Percentiles rank a stretch among this genome's conserved stretches.
phyloP scores from a whole-genome alignment of 163 green algal genomes.

The Scenedesmus sp. region DNA sequence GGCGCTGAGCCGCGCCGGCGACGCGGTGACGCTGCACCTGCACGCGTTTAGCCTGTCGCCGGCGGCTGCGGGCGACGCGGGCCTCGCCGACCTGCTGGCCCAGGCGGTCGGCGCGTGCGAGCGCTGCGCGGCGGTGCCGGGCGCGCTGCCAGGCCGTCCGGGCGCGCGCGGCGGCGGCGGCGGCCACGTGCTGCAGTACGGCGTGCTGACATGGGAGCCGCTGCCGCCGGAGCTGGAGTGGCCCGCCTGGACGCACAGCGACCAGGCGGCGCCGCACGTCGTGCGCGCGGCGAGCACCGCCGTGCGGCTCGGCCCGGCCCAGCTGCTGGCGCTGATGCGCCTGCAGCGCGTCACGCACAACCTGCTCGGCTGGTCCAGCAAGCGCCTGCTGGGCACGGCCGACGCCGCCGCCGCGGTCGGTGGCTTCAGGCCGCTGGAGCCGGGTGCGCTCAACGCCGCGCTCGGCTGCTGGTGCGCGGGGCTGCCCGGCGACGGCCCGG shows the following conservation, averaged over 20 bases:
- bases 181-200: not conserved
- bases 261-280: slow-evolving; percentile 19
- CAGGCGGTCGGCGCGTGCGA: slow-evolving; percentile 3
- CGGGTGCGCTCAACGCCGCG: not conserved
- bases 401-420: not conserved
- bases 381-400: not conserved
- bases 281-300: not conserved
- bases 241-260: slow-evolving; percentile 5
- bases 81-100: not conserved
- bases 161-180: not conserved
- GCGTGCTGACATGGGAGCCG: slow-evolving; percentile 31
- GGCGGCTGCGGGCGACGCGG: slow-evolving; percentile 4
- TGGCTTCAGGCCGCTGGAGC: not conserved
- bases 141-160: not conserved
- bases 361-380: slow-evolving; percentile 34
- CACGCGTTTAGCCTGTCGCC: slow-evolving; percentile 9
- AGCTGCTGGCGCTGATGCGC: slow-evolving; percentile 28
- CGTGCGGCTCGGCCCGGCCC: not conserved
- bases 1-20: not conserved
- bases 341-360: slow-evolving; percentile 5
- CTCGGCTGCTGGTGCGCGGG: not conserved
- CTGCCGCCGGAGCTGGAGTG: slow-evolving; percentile 17
- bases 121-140: slow-evolving; percentile 17
- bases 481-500: not conserved
- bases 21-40: slow-evolving; percentile 10